These are phyloP conservation scores for Casaregolazyma lundiana DNA, from an alignment of 1,139 yeast species.

Conservation along the genomic window DNA sequence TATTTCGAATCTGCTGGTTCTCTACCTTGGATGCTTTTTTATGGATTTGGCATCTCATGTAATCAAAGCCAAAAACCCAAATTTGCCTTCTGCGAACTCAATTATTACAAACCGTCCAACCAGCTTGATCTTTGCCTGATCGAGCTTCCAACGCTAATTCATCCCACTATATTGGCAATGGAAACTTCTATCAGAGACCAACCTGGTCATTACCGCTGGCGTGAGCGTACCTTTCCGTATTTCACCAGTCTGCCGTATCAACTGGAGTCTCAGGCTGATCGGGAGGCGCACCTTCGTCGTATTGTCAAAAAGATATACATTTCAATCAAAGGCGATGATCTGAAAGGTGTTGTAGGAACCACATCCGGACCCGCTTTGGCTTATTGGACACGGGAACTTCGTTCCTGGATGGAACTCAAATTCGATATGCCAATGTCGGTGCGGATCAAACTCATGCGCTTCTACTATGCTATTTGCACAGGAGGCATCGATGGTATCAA, in stretches of 20 bases:
- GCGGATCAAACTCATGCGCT: slow-evolving; percentile 59
- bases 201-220: slow-evolving; percentile 6
- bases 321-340: slow-evolving; percentile 70
- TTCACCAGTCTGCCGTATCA: slow-evolving; percentile 69
- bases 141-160: background rate
- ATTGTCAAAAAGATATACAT: slow-evolving; percentile 75
- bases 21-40: too few relatives aligned
- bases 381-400: slow-evolving; percentile 86
- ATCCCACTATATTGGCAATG: too few relatives aligned
- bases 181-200: background rate
- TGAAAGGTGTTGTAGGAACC: slow-evolving; percentile 67
- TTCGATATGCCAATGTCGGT: slow-evolving; percentile 71
- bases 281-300: slow-evolving; percentile 70
- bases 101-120: background rate
- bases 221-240: slow-evolving; percentile 51
- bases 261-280: slow-evolving; percentile 65
- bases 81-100: too few relatives aligned
- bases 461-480: slow-evolving; percentile 68
- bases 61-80: too few relatives aligned
- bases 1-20: too few relatives aligned
- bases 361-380: slow-evolving; percentile 69
- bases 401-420: slow-evolving; percentile 75
- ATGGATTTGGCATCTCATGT: too few relatives aligned
- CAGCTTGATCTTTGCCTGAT: background rate
- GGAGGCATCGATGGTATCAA: slow-evolving; percentile 71